Evolutionary conservation across 2,329 filamentous ascomycete genomes (phyloP), one percentile per base, ranked within the genome.

Genomic region (Xylaria digitata): DNA sequence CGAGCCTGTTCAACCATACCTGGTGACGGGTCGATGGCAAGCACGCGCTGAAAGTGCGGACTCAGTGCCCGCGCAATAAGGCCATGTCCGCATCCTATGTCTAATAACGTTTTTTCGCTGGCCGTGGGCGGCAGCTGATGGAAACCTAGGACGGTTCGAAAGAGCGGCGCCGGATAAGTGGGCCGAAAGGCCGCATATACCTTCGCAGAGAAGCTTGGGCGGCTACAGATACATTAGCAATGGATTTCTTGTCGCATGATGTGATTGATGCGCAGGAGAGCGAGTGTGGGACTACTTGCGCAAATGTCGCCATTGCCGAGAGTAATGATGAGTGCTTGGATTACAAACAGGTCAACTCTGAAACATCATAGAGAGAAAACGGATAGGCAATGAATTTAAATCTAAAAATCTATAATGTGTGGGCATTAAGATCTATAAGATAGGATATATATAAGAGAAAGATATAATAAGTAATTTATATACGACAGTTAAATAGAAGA

Each of bases 1-100:
- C 75, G 72, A 5, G 86, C 85, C 73, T 87, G 83, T 52, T 79
- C 74, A 23, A 88, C 79, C 88, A 90, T 90, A 66, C 81, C 82
- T 0, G 80, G 71, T 17, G 86, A 88, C 1, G 86, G 86, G 74
- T 91, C 87, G 55, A 85, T 82, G 34, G 83, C 88, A 30, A 86
- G 74, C 23, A 86, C 81, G 21, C 76, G 78, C 6, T 75, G 75
- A 76, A 90, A 90, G 69, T 80, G 76, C n/a, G 81, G 78, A 55
- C 83, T 81, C 34, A 91, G 78, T 30, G 82, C 81, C 7, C 86
- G 84, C 6, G 86, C 80, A 23, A 89, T 82, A 57, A 86, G 79
- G 23, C 88, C 89, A 67, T 89, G 87, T 2, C 89, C 89, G 71
- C 86, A 88, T 55, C 89, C 89, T n/a, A 91, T 79, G 74, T 91